These are phyloP conservation scores for Coemansia sp. DNA, from an alignment of 192 early-diverging fungal species.

Conservation along the genomic window DNA sequence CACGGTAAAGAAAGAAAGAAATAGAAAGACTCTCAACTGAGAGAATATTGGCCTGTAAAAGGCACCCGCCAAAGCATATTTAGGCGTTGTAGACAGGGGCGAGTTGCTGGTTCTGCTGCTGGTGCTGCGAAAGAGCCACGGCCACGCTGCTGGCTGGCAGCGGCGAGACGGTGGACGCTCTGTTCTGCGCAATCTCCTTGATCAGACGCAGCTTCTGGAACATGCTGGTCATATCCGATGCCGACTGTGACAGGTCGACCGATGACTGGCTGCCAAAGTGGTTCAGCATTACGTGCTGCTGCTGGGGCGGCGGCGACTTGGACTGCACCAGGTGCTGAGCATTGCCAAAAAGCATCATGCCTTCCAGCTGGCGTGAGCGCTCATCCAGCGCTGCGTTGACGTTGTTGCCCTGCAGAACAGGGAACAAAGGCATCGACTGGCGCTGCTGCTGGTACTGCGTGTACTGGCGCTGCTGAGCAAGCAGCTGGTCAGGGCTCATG, in stretches of 20 bases:
- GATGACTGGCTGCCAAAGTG: constrained; percentile 20
- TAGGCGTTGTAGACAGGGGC: constrained; percentile 44
- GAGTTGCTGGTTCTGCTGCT: constrained; percentile 16
- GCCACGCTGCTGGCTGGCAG: not conserved
- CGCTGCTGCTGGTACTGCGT: constrained; percentile 3
- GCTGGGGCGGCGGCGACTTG: not conserved
- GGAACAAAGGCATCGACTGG: not conserved
- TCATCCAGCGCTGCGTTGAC: constrained; percentile 27
- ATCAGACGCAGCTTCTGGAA: constrained; percentile 49
- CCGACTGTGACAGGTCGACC: constrained; percentile 22
- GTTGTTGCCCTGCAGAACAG: not conserved
- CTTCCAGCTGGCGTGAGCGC: constrained; percentile 41
- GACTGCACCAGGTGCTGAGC: not conserved
- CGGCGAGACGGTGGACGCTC: constrained; percentile 27
- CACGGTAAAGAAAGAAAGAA: constrained; percentile 5
- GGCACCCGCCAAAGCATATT: constrained; percentile 34
- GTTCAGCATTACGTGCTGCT: not conserved
- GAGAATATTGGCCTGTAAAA: constrained; percentile 3
- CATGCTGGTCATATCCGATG: constrained; percentile 29
- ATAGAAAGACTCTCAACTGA: constrained; percentile 1
- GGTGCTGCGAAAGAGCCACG: not conserved
- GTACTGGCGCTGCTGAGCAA: constrained; percentile 14
- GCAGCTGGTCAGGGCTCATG: constrained; percentile 10
- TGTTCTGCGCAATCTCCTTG: constrained; percentile 32
- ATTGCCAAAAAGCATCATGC: constrained; percentile 23